These are phyloP conservation scores for Vaccinium corymbosum DNA, from an alignment of 148 eudicot species.

Conservation along the genomic window DNA sequence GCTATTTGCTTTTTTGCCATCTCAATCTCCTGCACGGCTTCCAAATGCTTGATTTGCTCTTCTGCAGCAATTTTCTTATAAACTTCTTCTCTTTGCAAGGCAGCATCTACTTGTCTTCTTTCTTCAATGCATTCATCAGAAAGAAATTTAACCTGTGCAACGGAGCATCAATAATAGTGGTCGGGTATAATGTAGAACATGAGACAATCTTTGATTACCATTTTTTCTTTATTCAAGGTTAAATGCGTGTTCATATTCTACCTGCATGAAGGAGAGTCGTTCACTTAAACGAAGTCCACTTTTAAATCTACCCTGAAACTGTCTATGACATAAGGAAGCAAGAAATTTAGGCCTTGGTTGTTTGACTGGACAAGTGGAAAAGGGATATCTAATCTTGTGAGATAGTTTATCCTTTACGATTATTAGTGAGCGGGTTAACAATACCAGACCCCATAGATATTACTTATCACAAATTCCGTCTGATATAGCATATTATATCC, in stretches of 20 bases:
- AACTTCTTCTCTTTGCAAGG: constrained; percentile 61
- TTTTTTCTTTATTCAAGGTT: constrained; percentile 21
- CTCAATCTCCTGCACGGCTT: constrained; percentile 56
- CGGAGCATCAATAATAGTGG: background rate
- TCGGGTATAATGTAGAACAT: background rate
- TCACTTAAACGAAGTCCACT: background rate
- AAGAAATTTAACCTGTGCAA: constrained; percentile 52
- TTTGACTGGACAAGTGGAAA: constrained; percentile 5
- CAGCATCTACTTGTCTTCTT: constrained; percentile 55
- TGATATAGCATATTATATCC: background rate
- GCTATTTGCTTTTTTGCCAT: constrained; percentile 63
- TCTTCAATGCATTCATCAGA: constrained; percentile 57
- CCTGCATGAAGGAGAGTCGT: background rate
- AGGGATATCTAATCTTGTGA: background rate
- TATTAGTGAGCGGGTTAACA: constrained; percentile 5
- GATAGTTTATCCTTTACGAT: background rate
- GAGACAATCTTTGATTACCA: background rate
- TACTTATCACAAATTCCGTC: background rate
- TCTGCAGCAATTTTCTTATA: constrained; percentile 51
- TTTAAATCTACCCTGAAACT: background rate
- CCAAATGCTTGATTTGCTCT: constrained; percentile 56
- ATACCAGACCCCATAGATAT: background rate
- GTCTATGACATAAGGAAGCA: background rate
- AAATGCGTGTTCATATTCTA: background rate
- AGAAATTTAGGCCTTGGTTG: background rate